phyloP scores from a whole-genome alignment of 2,329 filamentous ascomycete genomes.

The Cladophialophora psammophila region DNA sequence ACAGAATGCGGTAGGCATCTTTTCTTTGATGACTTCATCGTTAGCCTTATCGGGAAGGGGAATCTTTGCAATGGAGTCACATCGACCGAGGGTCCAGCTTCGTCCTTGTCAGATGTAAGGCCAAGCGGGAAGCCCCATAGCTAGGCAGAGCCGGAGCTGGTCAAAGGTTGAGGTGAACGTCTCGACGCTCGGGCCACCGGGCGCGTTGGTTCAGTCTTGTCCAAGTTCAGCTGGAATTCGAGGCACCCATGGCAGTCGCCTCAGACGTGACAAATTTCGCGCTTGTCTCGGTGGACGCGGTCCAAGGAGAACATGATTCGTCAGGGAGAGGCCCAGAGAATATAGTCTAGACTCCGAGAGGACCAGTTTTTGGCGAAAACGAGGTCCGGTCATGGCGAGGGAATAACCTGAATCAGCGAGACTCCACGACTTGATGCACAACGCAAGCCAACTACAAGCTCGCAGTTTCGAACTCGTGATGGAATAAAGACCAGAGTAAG shows the following conservation, averaged over 20 bases:
- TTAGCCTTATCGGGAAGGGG: not conserved
- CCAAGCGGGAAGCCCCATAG: not conserved
- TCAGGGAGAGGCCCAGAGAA: not conserved
- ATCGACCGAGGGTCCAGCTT: not conserved
- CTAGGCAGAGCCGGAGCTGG: not conserved
- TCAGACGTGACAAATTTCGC: constrained; percentile 2
- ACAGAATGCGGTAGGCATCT: not conserved
- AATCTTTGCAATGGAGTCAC: not conserved
- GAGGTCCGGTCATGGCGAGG: not conserved
- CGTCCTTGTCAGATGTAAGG: not conserved
- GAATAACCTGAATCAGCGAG: constrained; percentile 12
- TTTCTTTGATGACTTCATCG: not conserved
- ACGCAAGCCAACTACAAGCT: not conserved
- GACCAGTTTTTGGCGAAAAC: not conserved
- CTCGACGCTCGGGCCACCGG: not conserved
- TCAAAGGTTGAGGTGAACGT: not conserved
- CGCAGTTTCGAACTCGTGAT: not conserved
- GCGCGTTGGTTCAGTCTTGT: not conserved
- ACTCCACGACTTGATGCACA: constrained; percentile 20
- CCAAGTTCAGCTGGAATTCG: not conserved
- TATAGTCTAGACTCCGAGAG: constrained; percentile 9
- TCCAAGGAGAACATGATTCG: not conserved
- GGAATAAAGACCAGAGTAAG: not conserved
- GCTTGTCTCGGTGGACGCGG: not conserved
- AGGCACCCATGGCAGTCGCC: constrained; percentile 3